phyloP scores from a whole-genome alignment of 202 grass and related monocot genomes.

The Cymbopogon flexuosus region DNA sequence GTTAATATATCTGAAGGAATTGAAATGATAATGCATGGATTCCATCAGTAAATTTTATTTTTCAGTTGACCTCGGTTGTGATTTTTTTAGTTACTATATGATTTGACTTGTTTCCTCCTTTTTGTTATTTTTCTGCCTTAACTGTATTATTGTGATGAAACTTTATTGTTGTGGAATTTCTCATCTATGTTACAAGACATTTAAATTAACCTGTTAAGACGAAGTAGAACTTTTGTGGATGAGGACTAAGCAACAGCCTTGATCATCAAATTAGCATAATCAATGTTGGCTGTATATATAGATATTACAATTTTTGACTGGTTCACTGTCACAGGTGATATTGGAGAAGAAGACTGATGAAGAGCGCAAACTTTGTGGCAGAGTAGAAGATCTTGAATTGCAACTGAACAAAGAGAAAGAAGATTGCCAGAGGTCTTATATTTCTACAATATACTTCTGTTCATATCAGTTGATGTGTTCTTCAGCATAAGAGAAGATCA shows the following conservation, averaged over 20 bases:
- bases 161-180: background rate
- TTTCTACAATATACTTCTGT: slow-evolving; percentile 19
- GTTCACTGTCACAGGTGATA: slow-evolving; percentile 34
- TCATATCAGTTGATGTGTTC: background rate
- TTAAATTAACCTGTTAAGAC: slow-evolving; percentile 7
- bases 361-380: slow-evolving; percentile 49
- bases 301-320: slow-evolving; percentile 11
- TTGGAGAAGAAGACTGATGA: slow-evolving; percentile 61
- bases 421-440: slow-evolving; percentile 53
- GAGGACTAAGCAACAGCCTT: background rate
- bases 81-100: slow-evolving; percentile 23
- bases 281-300: slow-evolving; percentile 8
- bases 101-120: background rate
- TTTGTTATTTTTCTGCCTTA: background rate
- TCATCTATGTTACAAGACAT: slow-evolving; percentile 13
- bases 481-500: slow-evolving; percentile 17
- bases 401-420: slow-evolving; percentile 59
- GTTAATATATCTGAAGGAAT: background rate
- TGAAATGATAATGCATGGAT: slow-evolving; percentile 9
- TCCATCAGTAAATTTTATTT: background rate
- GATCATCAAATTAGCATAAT: background rate
- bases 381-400: slow-evolving; percentile 55
- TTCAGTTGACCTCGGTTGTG: background rate
- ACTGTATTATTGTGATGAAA: no score
- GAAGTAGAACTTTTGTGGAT: background rate